These are phyloP conservation scores for Lolium perenne DNA, from an alignment of 176 grass and related monocot species.

Conservation along the genomic window DNA sequence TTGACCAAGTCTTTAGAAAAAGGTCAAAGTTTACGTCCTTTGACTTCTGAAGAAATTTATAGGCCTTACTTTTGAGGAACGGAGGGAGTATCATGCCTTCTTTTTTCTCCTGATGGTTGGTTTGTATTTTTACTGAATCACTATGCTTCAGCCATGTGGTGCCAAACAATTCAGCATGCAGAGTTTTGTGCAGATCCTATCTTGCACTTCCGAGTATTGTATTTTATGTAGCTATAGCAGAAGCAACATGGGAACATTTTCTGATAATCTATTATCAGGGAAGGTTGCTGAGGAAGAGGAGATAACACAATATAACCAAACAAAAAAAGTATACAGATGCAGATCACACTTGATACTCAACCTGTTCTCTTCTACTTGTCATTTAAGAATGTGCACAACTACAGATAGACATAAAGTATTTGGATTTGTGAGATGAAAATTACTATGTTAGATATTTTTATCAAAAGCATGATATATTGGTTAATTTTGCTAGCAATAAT, in stretches of 20 bases:
- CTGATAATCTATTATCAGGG: conserved; percentile 23
- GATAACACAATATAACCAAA: not conserved
- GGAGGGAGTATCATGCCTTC: not conserved
- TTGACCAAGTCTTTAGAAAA: too few relatives aligned
- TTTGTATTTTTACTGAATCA: conserved; percentile 21
- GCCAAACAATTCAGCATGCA: conserved; percentile 12
- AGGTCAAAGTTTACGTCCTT: too few relatives aligned
- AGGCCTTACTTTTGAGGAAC: too few relatives aligned
- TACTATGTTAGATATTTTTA: conserved; percentile 9
- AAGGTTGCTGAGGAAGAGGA: conserved; percentile 1
- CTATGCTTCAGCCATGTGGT: not conserved
- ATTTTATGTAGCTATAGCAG: conserved; percentile 14
- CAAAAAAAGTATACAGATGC: not conserved
- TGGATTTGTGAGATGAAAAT: conserved; percentile 1
- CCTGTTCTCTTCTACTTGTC: not conserved
- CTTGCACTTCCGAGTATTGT: not conserved
- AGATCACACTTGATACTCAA: not conserved
- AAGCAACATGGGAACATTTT: conserved; percentile 28
- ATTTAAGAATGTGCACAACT: not conserved
- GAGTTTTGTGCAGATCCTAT: conserved; percentile 7
- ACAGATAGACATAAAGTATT: not conserved
- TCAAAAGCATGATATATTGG: not conserved
- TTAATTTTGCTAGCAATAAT: conserved; percentile 2
- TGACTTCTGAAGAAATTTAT: too few relatives aligned
- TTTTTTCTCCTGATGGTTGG: not conserved